Evolutionary conservation across 805 yeast genomes (phyloP).

Genomic region (Jamesozyma jinghongensis): DNA sequence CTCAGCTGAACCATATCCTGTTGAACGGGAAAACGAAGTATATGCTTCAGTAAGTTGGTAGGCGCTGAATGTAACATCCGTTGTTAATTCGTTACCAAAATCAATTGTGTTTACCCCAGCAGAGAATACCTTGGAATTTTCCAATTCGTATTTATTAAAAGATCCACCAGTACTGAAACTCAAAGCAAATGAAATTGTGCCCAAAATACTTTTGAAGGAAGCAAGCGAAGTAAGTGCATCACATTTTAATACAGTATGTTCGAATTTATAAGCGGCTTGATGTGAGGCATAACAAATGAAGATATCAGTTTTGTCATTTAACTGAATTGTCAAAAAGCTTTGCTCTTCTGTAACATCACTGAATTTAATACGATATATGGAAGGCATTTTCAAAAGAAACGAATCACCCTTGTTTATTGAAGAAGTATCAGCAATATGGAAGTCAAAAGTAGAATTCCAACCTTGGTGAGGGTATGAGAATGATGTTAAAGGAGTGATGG

Average conservation of each 20-base stretch:
- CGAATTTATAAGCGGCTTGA: constrained; percentile 29
- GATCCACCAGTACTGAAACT: constrained; percentile 32
- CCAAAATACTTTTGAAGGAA: constrained; percentile 16
- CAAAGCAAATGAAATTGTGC: constrained; percentile 25
- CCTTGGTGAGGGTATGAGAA: constrained; percentile 22
- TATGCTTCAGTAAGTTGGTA: constrained; percentile 11
- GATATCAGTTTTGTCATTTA: constrained; percentile 21
- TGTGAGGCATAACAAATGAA: constrained; percentile 29
- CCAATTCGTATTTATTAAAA: constrained; percentile 23
- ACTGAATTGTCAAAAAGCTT: constrained; percentile 7
- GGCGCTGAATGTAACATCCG: constrained; percentile 23
- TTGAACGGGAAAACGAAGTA: constrained; percentile 25
- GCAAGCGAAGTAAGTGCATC: constrained; percentile 16
- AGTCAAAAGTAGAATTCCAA: constrained; percentile 30
- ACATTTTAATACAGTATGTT: constrained; percentile 28
- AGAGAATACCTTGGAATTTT: constrained; percentile 24
- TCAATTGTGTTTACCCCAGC: constrained; percentile 25
- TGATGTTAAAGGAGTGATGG: constrained; percentile 8
- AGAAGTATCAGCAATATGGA: constrained; percentile 14
- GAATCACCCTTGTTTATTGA: constrained; percentile 19
- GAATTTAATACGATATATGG: constrained; percentile 31
- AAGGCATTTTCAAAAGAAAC: constrained; percentile 24
- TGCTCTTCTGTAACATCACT: constrained; percentile 14
- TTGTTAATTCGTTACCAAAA: constrained; percentile 19
- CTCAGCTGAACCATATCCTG: constrained; percentile 28